Evolutionary conservation across 148 eudicot species (phyloP).

Genomic region (Hydrangea macrophylla): DNA sequence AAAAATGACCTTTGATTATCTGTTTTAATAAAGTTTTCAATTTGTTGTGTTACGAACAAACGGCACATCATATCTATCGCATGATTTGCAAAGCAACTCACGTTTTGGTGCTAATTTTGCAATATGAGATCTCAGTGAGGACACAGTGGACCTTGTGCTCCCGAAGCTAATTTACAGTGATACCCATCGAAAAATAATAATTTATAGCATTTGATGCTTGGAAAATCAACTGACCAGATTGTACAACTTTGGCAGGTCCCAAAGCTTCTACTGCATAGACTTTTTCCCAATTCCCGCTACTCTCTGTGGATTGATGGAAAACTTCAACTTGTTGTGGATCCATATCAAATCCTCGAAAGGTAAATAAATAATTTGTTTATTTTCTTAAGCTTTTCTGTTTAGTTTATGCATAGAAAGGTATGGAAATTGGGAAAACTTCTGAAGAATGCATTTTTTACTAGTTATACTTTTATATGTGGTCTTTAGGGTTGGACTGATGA

Average conservation of each 20-base stretch:
- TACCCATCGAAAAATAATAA: no score
- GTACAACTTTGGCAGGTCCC: slow-evolving; percentile 63
- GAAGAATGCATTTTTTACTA: no score
- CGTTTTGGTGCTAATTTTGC: neutral
- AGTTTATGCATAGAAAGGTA: neutral
- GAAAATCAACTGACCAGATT: slow-evolving; percentile 3
- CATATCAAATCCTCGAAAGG: slow-evolving; percentile 96
- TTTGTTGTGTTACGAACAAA: neutral
- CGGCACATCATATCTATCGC: neutral
- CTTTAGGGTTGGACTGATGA: neutral
- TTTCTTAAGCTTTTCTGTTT: neutral
- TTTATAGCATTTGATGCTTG: neutral
- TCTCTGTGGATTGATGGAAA: slow-evolving; percentile 98
- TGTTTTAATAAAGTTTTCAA: neutral
- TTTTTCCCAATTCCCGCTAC: slow-evolving; percentile 89
- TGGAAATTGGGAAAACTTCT: neutral
- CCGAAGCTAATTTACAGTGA: no score
- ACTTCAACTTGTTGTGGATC: slow-evolving; percentile 96
- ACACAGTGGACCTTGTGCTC: neutral
- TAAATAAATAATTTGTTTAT: slow-evolving; percentile 19
- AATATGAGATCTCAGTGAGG: neutral
- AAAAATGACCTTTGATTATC: no score
- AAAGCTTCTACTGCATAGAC: slow-evolving; percentile 89
- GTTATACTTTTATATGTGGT: neutral
- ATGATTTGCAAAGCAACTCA: neutral